phyloP scores from a whole-genome alignment of 345 rosid genomes.

The sweet orange (Citrus sinensis) region DVS_A1.0 CM039163.1:44113501-44114000 shows the following conservation, averaged over 20 bases:
- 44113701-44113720: slow-evolving; percentile 11
- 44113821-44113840: background rate
- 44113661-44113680: slow-evolving; percentile 17
- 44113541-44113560: background rate
- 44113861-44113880: background rate
- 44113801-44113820: background rate
- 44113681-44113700: background rate
- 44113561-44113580: slow-evolving; percentile 2
- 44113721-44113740: slow-evolving; percentile 12
- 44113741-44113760: background rate
- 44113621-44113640: slow-evolving; percentile 3
- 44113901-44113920: background rate
- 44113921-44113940: background rate
- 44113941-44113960: background rate
- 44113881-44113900: background rate
- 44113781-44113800: background rate
- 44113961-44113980: background rate
- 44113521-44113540: background rate
- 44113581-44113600: background rate
- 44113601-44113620: background rate
- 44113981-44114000: background rate
- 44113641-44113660: slow-evolving; percentile 17
- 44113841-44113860: background rate
- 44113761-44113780: background rate
- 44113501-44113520: background rate